These are phyloP conservation scores for Geotrichum siamense DNA, from an alignment of 1,139 yeast species.

Conservation along the genomic window DNA sequence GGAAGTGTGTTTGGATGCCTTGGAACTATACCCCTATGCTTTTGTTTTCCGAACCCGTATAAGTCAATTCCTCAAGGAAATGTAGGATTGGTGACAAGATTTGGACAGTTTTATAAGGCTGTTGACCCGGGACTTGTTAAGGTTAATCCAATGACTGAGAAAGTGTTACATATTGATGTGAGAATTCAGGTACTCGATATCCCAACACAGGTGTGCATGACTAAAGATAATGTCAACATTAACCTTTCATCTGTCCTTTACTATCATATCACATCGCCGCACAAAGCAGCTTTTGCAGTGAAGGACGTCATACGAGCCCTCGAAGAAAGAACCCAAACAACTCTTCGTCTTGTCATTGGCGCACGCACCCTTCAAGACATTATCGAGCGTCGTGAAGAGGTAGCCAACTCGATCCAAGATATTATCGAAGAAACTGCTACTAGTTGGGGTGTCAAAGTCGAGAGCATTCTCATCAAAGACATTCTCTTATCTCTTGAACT, in stretches of 20 bases:
- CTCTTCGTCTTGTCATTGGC: slow-evolving; percentile 68
- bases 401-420: slow-evolving; percentile 57
- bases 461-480: slow-evolving; percentile 64
- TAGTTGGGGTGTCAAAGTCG: slow-evolving; percentile 69
- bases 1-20: slow-evolving; percentile 49
- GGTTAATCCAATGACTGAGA: slow-evolving; percentile 60
- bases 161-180: slow-evolving; percentile 46
- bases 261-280: slow-evolving; percentile 62
- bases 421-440: slow-evolving; percentile 58
- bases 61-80: slow-evolving; percentile 58
- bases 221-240: slow-evolving; percentile 62
- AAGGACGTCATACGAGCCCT: slow-evolving; percentile 52
- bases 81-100: slow-evolving; percentile 61
- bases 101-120: slow-evolving; percentile 60
- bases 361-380: slow-evolving; percentile 62
- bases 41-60: slow-evolving; percentile 56
- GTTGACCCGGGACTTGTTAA: slow-evolving; percentile 66
- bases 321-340: slow-evolving; percentile 65
- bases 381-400: slow-evolving; percentile 67
- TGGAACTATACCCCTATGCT: slow-evolving; percentile 53
- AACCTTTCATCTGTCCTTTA: slow-evolving; percentile 59
- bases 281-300: slow-evolving; percentile 58
- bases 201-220: slow-evolving; percentile 61
- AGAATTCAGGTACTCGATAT: slow-evolving; percentile 58
- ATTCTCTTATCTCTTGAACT: slow-evolving; percentile 51